Evolutionary conservation across 768 basidiomycete species (phyloP).

Genomic region (Tricholoma bakamatsutake): DNA sequence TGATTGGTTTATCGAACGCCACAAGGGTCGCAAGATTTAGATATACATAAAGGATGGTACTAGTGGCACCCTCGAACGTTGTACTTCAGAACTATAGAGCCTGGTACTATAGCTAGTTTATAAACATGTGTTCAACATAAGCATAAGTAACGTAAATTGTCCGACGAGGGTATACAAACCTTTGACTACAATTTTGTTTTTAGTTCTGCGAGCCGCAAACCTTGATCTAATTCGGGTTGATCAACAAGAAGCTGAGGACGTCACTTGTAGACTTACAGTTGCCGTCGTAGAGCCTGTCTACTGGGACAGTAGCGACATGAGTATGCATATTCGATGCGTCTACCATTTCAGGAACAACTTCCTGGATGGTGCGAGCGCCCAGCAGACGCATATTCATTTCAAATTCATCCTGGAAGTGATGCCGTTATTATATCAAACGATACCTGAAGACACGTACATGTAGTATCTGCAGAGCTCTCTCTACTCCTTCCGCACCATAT

Average conservation of each 20-base stretch:
- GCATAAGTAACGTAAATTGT: background rate
- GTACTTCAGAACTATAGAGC: background rate
- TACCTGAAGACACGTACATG: conserved; percentile 37
- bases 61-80: background rate
- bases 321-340: conserved; percentile 65
- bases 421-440: background rate
- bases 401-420: conserved; percentile 73
- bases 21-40: background rate
- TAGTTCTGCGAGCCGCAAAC: background rate
- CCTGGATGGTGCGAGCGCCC: conserved; percentile 74
- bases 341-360: conserved; percentile 87
- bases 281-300: conserved; percentile 65
- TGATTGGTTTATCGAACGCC: background rate
- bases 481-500: conserved; percentile 86
- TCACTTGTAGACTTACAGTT: conserved; percentile 60
- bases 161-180: background rate
- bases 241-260: background rate
- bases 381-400: conserved; percentile 96
- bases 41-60: background rate
- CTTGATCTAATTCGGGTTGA: background rate
- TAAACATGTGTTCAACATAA: too few species aligned
- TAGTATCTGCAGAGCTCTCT: conserved; percentile 74
- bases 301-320: conserved; percentile 65
- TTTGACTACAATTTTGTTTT: background rate
- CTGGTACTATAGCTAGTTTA: background rate